Evolutionary conservation across 805 yeast species (phyloP).

Genomic region (Starmerella riodocensis): DNA sequence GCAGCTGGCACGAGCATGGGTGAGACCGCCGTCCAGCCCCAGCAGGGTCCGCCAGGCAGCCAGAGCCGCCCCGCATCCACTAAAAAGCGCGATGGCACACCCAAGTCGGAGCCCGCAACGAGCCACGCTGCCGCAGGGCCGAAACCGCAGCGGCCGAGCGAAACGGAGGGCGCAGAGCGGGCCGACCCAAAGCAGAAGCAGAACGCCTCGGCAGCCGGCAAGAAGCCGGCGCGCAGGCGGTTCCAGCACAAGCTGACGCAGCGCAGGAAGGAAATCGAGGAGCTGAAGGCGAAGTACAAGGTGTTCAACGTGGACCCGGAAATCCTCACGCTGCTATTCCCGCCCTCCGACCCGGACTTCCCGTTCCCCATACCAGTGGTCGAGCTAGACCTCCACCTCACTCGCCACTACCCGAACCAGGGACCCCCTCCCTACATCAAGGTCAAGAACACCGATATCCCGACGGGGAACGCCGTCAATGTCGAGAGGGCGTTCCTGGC

Average conservation of each 20-base stretch:
- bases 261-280: constrained; percentile 19
- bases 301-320: constrained; percentile 17
- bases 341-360: constrained; percentile 61
- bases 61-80: no score
- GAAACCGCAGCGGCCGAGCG: no score
- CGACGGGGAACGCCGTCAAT: constrained; percentile 53
- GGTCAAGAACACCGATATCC: constrained; percentile 54
- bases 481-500: constrained; percentile 49
- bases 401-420: constrained; percentile 40
- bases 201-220: no score
- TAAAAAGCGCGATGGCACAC: no score
- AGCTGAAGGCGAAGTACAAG: constrained; percentile 7
- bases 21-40: no score
- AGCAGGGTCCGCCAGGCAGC: no score
- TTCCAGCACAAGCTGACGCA: constrained; percentile 14
- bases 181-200: neutral
- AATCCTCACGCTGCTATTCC: constrained; percentile 16
- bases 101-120: no score
- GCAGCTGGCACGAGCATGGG: no score
- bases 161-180: neutral
- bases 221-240: no score
- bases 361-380: constrained; percentile 49
- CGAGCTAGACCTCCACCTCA: constrained; percentile 41
- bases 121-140: no score
- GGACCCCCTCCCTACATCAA: constrained; percentile 10